phyloP scores from a whole-genome alignment of 352 stramenopile genomes.

The Stramenopiles sp. region DNA sequence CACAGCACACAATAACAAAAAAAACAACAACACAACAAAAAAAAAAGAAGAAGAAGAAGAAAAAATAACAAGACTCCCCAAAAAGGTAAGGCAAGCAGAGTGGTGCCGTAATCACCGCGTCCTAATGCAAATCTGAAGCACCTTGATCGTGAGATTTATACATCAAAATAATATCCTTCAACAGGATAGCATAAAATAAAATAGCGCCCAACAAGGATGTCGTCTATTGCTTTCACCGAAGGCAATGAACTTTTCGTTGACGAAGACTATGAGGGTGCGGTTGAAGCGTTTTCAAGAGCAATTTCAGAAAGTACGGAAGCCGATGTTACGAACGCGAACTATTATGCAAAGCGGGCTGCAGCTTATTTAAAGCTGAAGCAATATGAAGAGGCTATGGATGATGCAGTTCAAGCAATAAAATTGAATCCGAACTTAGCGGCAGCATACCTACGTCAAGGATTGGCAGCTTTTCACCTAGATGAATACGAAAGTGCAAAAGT shows the following conservation, averaged over 20 bases:
- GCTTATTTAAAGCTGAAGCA: slow-evolving; percentile 44
- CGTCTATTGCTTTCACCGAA: not conserved
- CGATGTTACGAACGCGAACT: slow-evolving; percentile 34
- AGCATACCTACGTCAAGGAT: slow-evolving; percentile 42
- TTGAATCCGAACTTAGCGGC: slow-evolving; percentile 35
- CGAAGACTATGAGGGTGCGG: slow-evolving; percentile 42
- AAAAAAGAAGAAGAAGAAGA: too few relatives aligned
- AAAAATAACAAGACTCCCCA: too few relatives aligned
- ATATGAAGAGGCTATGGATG: slow-evolving; percentile 32
- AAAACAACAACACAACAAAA: too few relatives aligned
- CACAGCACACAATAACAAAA: too few relatives aligned
- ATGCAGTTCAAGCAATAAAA: slow-evolving; percentile 34
- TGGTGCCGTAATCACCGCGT: too few relatives aligned
- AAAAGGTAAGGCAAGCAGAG: too few relatives aligned
- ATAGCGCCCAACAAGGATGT: too few relatives aligned
- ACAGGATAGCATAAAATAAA: too few relatives aligned
- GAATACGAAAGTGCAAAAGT: slow-evolving; percentile 39
- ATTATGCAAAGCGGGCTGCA: slow-evolving; percentile 36
- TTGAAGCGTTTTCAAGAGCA: slow-evolving; percentile 35
- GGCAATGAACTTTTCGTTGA: slow-evolving; percentile 58
- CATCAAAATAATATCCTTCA: too few relatives aligned
- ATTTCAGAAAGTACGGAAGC: slow-evolving; percentile 26
- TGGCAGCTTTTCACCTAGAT: slow-evolving; percentile 51
- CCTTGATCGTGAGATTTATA: too few relatives aligned
- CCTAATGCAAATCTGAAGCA: too few relatives aligned